Percentiles rank a stretch among this genome's conserved stretches.
phyloP scores from a whole-genome alignment of 2,329 filamentous ascomycete genomes.

The Aspergillus intermedius region DNA sequence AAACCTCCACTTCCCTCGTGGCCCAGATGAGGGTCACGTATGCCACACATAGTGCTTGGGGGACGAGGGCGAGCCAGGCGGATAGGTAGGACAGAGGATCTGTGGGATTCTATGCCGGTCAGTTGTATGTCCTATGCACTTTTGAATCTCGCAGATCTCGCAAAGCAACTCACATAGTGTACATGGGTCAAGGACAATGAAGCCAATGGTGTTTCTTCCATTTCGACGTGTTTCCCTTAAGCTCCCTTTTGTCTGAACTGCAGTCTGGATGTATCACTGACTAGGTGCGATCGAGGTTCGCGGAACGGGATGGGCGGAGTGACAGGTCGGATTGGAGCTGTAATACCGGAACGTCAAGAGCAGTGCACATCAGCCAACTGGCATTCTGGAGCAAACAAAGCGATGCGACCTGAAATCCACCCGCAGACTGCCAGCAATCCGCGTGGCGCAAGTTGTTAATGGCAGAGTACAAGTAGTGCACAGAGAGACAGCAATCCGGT shows the following conservation, averaged over 20 bases:
- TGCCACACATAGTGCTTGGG: constrained; percentile 81
- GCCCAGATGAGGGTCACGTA: constrained; percentile 89
- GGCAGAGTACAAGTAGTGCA: background rate
- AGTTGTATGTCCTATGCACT: constrained; percentile 1
- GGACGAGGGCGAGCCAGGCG: constrained; percentile 89
- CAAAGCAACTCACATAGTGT: constrained; percentile 66
- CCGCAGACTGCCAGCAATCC: too few relatives aligned
- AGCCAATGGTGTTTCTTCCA: constrained; percentile 56
- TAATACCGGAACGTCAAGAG: background rate
- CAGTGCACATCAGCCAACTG: background rate
- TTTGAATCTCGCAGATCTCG: background rate
- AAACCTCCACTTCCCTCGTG: constrained; percentile 81
- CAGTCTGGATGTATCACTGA: too few relatives aligned
- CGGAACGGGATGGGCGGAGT: background rate
- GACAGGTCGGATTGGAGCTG: background rate
- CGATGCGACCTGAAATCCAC: too few relatives aligned
- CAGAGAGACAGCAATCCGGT: background rate
- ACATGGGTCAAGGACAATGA: constrained; percentile 94
- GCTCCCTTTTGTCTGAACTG: too few relatives aligned
- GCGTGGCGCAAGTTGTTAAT: too few relatives aligned
- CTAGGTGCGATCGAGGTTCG: too few relatives aligned
- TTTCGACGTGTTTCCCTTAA: constrained; percentile 6
- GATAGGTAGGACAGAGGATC: constrained; percentile 80
- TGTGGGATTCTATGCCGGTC: constrained; percentile 63
- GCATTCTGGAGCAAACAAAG: background rate